Percentiles rank a stretch among this genome's conserved stretches.
Evolutionary conservation across 176 grass and related monocot species (phyloP).

Genomic region (Thinopyrum elongatum): DNA sequence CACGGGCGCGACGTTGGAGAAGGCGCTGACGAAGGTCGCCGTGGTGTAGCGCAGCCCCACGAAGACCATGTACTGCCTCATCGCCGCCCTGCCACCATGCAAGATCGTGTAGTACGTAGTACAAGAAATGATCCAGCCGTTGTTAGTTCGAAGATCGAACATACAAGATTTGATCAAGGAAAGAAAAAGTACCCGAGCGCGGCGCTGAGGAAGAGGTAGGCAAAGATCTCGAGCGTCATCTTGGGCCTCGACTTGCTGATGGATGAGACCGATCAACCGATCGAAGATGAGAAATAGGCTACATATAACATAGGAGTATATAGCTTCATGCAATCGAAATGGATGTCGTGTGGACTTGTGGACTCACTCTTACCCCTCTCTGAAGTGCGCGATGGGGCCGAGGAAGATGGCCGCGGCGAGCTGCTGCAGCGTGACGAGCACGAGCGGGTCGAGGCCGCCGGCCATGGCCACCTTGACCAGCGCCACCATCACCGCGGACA

Average conservation of each 20-base stretch:
- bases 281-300: not conserved
- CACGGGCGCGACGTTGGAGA: slow-evolving; percentile 75
- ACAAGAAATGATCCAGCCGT: too few species aligned
- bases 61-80: slow-evolving; percentile 85
- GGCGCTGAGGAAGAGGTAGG: slow-evolving; percentile 72
- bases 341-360: not conserved
- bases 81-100: slow-evolving; percentile 49
- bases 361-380: slow-evolving; percentile 43
- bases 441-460: slow-evolving; percentile 65
- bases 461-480: slow-evolving; percentile 72
- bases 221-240: slow-evolving; percentile 69
- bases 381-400: slow-evolving; percentile 61
- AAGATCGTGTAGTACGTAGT: not conserved
- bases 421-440: slow-evolving; percentile 76
- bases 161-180: too few species aligned
- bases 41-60: slow-evolving; percentile 60
- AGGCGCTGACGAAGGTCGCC: slow-evolving; percentile 75
- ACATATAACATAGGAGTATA: too few species aligned
- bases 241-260: slow-evolving; percentile 82
- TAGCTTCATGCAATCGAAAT: not conserved
- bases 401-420: slow-evolving; percentile 63
- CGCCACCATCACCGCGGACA: slow-evolving; percentile 56
- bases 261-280: not conserved
- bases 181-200: slow-evolving; percentile 51
- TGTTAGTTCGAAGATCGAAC: too few species aligned